These are phyloP conservation scores for Klebsormidium nitens DNA, from an alignment of 139 green algal species.

Conservation along the genomic window DNA sequence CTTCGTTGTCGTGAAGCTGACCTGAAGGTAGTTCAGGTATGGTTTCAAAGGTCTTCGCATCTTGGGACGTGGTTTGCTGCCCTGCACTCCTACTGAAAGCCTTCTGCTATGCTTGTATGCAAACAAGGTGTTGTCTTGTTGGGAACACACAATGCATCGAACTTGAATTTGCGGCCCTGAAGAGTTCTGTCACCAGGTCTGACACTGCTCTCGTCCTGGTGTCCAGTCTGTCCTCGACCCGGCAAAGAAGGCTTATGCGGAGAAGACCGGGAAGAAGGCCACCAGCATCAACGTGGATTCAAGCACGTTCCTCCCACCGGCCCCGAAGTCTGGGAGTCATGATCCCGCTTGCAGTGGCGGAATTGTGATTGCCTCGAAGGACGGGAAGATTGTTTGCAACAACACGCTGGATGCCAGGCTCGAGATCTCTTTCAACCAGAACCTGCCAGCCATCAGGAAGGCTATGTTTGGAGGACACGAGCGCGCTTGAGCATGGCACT, in stretches of 20 bases:
- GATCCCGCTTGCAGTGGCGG: constrained; percentile 66
- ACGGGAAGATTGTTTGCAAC: constrained; percentile 80
- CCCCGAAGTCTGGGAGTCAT: background rate
- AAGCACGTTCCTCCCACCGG: background rate
- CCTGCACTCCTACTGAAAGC: too few species aligned
- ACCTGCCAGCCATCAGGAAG: constrained; percentile 38
- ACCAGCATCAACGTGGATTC: constrained; percentile 53
- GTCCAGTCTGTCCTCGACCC: constrained; percentile 19
- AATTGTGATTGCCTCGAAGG: constrained; percentile 71
- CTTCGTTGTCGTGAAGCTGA: constrained; percentile 30
- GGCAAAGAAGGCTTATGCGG: constrained; percentile 17
- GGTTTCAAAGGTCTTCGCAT: too few species aligned
- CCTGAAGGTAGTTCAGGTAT: too few species aligned
- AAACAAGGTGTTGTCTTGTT: too few species aligned
- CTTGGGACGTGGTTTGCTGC: too few species aligned
- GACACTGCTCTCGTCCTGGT: too few species aligned
- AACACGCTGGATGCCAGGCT: constrained; percentile 88
- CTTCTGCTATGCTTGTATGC: too few species aligned
- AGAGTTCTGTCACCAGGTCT: too few species aligned
- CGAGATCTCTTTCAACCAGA: constrained; percentile 37
- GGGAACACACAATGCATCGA: too few species aligned
- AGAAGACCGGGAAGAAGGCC: constrained; percentile 69
- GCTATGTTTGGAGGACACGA: background rate
- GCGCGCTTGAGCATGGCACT: too few species aligned
- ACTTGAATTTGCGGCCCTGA: too few species aligned